These are phyloP conservation scores for Plasmodium adleri DNA, from an alignment of 169 alveolate genomes.

Conservation along the genomic window DNA sequence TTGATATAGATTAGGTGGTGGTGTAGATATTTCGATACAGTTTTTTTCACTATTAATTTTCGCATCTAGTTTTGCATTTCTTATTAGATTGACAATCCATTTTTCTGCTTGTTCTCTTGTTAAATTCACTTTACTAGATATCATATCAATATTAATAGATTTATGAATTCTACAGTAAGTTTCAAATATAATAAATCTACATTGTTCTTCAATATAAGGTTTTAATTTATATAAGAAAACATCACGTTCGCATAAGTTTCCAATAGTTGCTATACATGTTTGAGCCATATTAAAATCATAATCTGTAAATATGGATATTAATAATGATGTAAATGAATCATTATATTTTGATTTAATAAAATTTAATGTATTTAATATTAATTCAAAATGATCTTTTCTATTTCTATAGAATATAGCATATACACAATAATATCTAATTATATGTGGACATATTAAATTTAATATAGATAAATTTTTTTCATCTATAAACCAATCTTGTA, in stretches of 20 bases:
- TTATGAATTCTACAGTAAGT: slow-evolving; percentile 94
- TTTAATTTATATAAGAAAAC: slow-evolving; percentile 88
- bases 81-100: slow-evolving; percentile 93
- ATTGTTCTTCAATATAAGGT: slow-evolving; percentile 90
- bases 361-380: slow-evolving; percentile 83
- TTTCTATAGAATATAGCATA: slow-evolving; percentile 85
- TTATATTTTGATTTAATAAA: slow-evolving; percentile 84
- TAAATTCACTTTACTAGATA: slow-evolving; percentile 91
- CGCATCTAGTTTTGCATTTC: slow-evolving; percentile 91
- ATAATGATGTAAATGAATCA: slow-evolving; percentile 91
- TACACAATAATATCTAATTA: slow-evolving; percentile 87
- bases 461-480: slow-evolving; percentile 86
- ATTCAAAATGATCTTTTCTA: slow-evolving; percentile 87
- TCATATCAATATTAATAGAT: slow-evolving; percentile 91
- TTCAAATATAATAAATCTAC: slow-evolving; percentile 91
- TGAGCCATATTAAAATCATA: slow-evolving; percentile 92
- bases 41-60: slow-evolving; percentile 93
- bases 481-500: slow-evolving; percentile 87
- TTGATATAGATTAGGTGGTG: slow-evolving; percentile 90
- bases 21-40: slow-evolving; percentile 92
- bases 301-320: slow-evolving; percentile 90
- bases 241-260: slow-evolving; percentile 84
- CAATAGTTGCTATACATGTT: slow-evolving; percentile 84
- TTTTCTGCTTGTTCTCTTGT: slow-evolving; percentile 91
- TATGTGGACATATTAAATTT: slow-evolving; percentile 84